A percentile compares a stretch with the other conserved stretches of the same genome.
These are phyloP conservation scores for Capronia epimyces DNA, from an alignment of 2,329 filamentous ascomycete species.

Conservation along the genomic window DNA sequence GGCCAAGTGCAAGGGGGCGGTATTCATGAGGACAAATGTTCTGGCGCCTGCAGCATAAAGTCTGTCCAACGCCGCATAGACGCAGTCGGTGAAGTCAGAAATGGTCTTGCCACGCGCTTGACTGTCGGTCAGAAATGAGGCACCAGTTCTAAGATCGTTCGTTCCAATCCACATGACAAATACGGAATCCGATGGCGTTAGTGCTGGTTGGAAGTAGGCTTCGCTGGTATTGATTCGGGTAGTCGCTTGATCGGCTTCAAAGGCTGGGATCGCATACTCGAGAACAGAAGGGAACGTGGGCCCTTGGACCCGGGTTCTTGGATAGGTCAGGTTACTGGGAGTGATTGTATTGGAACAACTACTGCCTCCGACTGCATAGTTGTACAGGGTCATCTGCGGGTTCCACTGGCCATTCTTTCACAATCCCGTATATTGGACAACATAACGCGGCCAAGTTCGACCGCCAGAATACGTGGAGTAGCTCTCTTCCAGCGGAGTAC, in stretches of 20 bases:
- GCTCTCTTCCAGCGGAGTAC: constrained; percentile 49
- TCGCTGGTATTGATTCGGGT: constrained; percentile 19
- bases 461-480: constrained; percentile 57
- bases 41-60: constrained; percentile 63
- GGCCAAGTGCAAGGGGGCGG: constrained; percentile 60
- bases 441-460: constrained; percentile 63
- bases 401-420: constrained; percentile 42
- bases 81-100: constrained; percentile 61
- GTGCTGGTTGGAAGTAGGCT: constrained; percentile 15
- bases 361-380: constrained; percentile 69
- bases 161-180: constrained; percentile 78
- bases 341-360: constrained; percentile 66
- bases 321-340: constrained; percentile 33
- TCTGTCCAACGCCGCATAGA: constrained; percentile 57
- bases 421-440: constrained; percentile 54
- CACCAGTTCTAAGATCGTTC: constrained; percentile 66
- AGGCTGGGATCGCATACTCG: constrained; percentile 57
- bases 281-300: constrained; percentile 57
- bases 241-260: constrained; percentile 43
- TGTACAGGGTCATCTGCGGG: constrained; percentile 40
- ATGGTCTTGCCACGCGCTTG: constrained; percentile 57
- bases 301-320: no score
- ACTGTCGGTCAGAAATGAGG: constrained; percentile 61
- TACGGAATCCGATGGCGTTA: constrained; percentile 41
- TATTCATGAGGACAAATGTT: constrained; percentile 67